Percentiles rank a stretch among this genome's conserved stretches.
These are phyloP conservation scores for Termitomyces sp. DNA, from an alignment of 768 basidiomycete species.

Conservation along the genomic window DNA sequence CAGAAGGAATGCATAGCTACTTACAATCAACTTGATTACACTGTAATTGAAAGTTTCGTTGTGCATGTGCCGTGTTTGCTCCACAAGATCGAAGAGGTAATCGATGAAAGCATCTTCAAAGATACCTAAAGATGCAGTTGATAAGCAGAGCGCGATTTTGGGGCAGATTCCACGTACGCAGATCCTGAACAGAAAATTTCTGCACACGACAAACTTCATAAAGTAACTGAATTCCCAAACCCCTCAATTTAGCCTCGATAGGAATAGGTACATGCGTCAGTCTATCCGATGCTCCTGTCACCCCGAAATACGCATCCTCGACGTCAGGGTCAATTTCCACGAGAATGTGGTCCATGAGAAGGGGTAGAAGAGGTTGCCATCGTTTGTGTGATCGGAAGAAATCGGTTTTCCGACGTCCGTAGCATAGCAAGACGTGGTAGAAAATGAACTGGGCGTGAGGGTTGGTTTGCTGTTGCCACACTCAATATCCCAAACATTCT, in stretches of 20 bases:
- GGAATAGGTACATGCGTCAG: constrained; percentile 48
- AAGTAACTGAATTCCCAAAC: constrained; percentile 66
- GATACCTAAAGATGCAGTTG: constrained; percentile 41
- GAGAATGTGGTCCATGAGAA: constrained; percentile 79
- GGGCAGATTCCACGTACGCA: constrained; percentile 47
- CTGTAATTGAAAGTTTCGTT: constrained; percentile 96
- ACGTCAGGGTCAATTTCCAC: constrained; percentile 78
- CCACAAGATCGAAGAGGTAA: constrained; percentile 87
- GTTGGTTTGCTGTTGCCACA: constrained; percentile 59
- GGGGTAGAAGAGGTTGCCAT: constrained; percentile 78
- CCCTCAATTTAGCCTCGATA: constrained; percentile 79
- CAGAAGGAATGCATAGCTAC: constrained; percentile 18
- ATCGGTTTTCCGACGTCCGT: constrained; percentile 62
- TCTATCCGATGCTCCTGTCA: constrained; percentile 28
- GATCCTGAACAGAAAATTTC: constrained; percentile 68
- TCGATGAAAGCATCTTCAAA: constrained; percentile 86
- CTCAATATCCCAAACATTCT: constrained; percentile 7
- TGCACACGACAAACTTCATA: constrained; percentile 95
- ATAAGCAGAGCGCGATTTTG: not conserved
- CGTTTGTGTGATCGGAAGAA: constrained; percentile 78
- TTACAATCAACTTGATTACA: constrained; percentile 88
- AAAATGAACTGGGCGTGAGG: constrained; percentile 80
- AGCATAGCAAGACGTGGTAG: constrained; percentile 70
- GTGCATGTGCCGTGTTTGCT: constrained; percentile 79
- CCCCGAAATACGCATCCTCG: constrained; percentile 53